Conservation (phyloP, 208 protist species). For the Leishmania amazonensis region DNA sequence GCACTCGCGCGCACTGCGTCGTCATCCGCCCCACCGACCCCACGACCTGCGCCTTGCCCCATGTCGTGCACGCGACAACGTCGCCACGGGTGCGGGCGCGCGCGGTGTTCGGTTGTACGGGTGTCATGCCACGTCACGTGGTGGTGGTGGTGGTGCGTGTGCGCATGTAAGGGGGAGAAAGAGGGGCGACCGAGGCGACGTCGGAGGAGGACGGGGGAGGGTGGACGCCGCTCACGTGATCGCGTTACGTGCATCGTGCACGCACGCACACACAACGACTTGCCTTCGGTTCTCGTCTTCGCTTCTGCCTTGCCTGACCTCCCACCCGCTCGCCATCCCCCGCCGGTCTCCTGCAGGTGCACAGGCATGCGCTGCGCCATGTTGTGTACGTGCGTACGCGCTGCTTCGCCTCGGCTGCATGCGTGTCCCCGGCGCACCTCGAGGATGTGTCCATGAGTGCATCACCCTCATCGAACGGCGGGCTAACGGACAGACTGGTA, state of each 20-base stretch:
- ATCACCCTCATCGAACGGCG: not conserved
- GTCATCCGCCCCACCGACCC: not conserved
- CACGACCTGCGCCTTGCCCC: too few relatives aligned
- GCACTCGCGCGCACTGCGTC: not conserved
- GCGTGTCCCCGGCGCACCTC: not conserved
- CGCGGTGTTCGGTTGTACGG: not conserved
- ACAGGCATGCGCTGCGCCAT: not conserved
- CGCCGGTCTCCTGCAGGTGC: not conserved
- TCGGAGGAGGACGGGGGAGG: not conserved
- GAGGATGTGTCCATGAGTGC: not conserved
- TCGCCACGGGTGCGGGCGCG: not conserved
- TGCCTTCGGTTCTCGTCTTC: not conserved
- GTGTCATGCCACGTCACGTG: not conserved
- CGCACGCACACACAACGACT: too few relatives aligned
- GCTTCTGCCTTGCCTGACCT: not conserved
- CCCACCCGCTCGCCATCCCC: not conserved
- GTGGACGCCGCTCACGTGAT: not conserved
- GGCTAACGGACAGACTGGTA: not conserved
- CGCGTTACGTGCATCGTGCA: too few relatives aligned
- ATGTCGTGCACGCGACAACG: not conserved
- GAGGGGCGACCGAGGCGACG: not conserved
- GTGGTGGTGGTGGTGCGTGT: not conserved
- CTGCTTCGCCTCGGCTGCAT: not conserved
- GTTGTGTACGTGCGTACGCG: not conserved
- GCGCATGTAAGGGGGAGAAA: not conserved